Conservation (phyloP, 768 basidiomycete species). For the Termitomyces sp. region DNA sequence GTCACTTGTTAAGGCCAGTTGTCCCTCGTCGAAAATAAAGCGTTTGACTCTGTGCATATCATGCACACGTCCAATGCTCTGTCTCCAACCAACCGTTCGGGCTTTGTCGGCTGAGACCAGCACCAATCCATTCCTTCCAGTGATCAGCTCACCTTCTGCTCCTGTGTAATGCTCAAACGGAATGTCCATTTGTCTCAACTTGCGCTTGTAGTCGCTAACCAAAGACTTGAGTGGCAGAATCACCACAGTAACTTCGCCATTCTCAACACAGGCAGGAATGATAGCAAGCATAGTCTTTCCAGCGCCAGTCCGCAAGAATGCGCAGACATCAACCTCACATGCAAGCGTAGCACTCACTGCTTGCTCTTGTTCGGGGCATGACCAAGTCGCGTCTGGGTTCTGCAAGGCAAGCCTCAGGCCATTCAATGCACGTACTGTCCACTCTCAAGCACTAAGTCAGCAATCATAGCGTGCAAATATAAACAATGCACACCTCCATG, state of each 20-base stretch:
- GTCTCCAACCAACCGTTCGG: not conserved
- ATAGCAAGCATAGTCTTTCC: not conserved
- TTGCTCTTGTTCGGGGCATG: no score
- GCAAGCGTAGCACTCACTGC: no score
- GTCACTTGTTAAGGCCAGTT: not conserved
- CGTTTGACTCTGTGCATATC: not conserved
- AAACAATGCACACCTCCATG: no score
- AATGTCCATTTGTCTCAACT: not conserved
- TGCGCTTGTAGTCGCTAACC: not conserved
- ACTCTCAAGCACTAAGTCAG: no score
- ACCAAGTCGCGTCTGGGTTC: no score
- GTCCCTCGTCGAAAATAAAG: not conserved
- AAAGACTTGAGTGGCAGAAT: not conserved
- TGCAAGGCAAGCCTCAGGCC: no score
- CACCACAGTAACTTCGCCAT: not conserved
- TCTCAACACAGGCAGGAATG: not conserved
- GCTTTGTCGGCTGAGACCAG: not conserved
- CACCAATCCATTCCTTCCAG: no score
- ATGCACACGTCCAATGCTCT: not conserved
- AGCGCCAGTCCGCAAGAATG: not conserved
- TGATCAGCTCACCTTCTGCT: no score
- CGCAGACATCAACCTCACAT: not conserved
- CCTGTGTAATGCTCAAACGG: not conserved
- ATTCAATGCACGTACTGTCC: no score
- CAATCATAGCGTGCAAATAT: no score